A percentile compares a stretch with the other conserved stretches of the same genome.
Conservation (phyloP, 352 stramenopile species). For the Globisporangium polare region DNA sequence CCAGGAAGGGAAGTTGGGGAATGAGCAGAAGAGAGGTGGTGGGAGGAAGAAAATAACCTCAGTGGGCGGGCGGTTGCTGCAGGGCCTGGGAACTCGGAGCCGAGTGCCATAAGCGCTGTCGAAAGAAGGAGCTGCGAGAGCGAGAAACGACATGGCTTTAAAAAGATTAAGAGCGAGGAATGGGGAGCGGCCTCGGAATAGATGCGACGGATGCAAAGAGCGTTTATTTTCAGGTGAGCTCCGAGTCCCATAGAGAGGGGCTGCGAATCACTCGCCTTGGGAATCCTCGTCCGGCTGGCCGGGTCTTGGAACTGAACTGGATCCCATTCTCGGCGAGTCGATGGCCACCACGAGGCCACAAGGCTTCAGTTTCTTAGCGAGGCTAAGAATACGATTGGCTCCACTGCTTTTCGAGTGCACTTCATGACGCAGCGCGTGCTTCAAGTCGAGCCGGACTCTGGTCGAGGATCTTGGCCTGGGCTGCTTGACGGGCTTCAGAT, state of each 20-base stretch:
- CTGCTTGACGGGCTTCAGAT: too few species aligned
- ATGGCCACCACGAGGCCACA: background rate
- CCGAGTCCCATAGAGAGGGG: too few species aligned
- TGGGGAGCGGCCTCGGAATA: too few species aligned
- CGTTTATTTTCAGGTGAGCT: too few species aligned
- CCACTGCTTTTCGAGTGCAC: background rate
- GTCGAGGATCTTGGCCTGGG: background rate
- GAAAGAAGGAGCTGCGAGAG: background rate
- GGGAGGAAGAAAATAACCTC: slow-evolving; percentile 6
- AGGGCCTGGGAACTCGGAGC: background rate
- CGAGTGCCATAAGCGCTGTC: background rate
- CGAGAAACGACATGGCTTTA: slow-evolving; percentile 1
- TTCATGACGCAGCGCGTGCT: slow-evolving; percentile 3
- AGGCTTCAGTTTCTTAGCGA: slow-evolving; percentile 9
- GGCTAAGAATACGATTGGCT: background rate
- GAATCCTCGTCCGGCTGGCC: too few species aligned
- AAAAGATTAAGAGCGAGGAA: background rate
- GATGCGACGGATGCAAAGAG: too few species aligned
- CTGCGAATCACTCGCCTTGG: too few species aligned
- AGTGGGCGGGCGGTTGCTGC: slow-evolving; percentile 1
- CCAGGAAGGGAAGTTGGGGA: slow-evolving; percentile 9
- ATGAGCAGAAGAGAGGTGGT: background rate
- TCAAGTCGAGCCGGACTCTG: background rate
- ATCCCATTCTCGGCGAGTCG: background rate
- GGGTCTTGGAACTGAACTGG: too few species aligned